Evolutionary conservation across 352 stramenopile genomes (phyloP).

Genomic region (Phytopythium litorale): DNA sequence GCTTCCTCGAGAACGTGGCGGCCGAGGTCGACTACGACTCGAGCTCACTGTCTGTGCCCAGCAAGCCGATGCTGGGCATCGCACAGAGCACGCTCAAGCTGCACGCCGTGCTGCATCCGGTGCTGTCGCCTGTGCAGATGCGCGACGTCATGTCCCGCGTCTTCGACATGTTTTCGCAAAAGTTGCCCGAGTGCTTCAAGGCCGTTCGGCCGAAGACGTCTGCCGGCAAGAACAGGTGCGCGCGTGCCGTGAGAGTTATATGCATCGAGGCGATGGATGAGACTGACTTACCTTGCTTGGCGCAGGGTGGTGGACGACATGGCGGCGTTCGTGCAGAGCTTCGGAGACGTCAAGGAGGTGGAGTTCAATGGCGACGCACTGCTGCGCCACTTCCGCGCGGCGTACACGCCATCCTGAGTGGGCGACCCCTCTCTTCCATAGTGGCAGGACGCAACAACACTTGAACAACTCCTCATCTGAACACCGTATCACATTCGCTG

Average conservation of each 20-base stretch:
- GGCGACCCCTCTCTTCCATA: not conserved
- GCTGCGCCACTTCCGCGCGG: conserved; percentile 53
- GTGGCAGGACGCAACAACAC: not conserved
- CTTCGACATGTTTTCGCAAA: conserved; percentile 87
- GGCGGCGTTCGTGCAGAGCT: conserved; percentile 66
- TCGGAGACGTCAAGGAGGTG: conserved; percentile 61
- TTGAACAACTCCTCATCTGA: not conserved
- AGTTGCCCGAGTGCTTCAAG: conserved; percentile 89
- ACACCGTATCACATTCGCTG: not conserved
- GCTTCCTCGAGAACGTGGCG: conserved; percentile 78
- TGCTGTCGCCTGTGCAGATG: conserved; percentile 93
- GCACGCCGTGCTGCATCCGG: conserved; percentile 91
- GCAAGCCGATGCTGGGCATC: conserved; percentile 91
- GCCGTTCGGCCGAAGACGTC: conserved; percentile 70
- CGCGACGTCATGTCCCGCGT: conserved; percentile 93
- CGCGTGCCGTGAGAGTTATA: not conserved
- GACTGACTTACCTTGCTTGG: not conserved
- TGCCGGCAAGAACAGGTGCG: conserved; percentile 67
- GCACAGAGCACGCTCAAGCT: conserved; percentile 94
- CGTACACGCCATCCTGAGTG: conserved; percentile 36
- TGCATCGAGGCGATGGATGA: not conserved
- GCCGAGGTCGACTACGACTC: conserved; percentile 74
- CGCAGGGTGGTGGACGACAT: conserved; percentile 71
- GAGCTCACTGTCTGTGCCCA: conserved; percentile 48
- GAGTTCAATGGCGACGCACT: conserved; percentile 64